Percentiles rank a stretch among this genome's conserved stretches.
phyloP scores from a whole-genome alignment of 495 filamentous ascomycete genomes.

The Penicillium psychrofluorescens region DNA sequence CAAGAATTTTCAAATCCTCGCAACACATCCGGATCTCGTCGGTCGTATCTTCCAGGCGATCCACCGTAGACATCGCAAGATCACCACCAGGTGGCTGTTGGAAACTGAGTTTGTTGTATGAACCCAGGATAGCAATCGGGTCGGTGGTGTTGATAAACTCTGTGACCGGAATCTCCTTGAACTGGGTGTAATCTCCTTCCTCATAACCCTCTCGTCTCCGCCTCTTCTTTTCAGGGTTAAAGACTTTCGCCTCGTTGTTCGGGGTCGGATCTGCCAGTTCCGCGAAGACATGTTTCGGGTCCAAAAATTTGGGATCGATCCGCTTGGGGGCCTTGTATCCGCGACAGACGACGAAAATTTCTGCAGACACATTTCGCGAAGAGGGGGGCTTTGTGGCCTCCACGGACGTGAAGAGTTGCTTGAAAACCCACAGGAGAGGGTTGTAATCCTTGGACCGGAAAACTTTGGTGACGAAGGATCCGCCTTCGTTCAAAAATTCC shows the following conservation, averaged over 20 bases:
- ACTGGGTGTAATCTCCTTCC: conserved; percentile 89
- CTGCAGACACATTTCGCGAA: conserved; percentile 88
- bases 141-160: conserved; percentile 94
- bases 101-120: conserved; percentile 77
- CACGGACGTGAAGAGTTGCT: conserved; percentile 89
- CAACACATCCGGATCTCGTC: conserved; percentile 81
- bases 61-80: conserved; percentile 76
- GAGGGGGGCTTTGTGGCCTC: conserved; percentile 97
- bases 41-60: conserved; percentile 89
- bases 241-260: conserved; percentile 96
- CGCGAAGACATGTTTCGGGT: conserved; percentile 86
- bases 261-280: conserved; percentile 84
- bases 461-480: conserved; percentile 95
- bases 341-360: conserved; percentile 96
- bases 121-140: conserved; percentile 91
- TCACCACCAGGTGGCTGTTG: conserved; percentile 69
- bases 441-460: conserved; percentile 99
- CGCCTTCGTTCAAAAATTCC: conserved; percentile 84
- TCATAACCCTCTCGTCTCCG: conserved; percentile 95
- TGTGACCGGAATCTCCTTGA: conserved; percentile 76
- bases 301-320: conserved; percentile 87
- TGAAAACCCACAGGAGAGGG: conserved; percentile 92
- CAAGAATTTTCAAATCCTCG: conserved; percentile 81
- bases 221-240: conserved; percentile 95
- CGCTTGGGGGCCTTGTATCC: conserved; percentile 90